These are phyloP conservation scores for Pseudocercospora fijiensis DNA, from an alignment of 2,329 filamentous ascomycete genomes.

Conservation along the genomic window DNA sequence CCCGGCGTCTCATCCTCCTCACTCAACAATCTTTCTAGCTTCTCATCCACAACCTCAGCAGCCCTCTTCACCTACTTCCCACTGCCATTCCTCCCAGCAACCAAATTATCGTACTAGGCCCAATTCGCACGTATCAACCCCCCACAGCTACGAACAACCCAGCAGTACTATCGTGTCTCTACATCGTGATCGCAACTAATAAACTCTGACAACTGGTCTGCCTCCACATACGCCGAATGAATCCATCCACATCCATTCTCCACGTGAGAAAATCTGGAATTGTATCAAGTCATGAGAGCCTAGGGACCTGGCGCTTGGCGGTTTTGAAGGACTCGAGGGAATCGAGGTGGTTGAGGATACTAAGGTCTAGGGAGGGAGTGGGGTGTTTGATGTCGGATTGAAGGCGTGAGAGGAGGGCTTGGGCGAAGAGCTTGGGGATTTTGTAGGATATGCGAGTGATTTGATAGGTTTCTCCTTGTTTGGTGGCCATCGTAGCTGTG, in stretches of 20 bases:
- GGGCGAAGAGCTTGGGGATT: conserved; percentile 16
- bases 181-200: conserved; percentile 21
- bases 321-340: conserved; percentile 19
- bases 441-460: conserved; percentile 20
- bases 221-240: conserved; percentile 19
- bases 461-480: conserved; percentile 10
- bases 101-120: conserved; percentile 23
- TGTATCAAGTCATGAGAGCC: conserved; percentile 24
- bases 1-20: background rate
- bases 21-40: conserved; percentile 17
- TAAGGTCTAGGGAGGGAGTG: conserved; percentile 6
- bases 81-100: conserved; percentile 19
- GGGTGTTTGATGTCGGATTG: conserved; percentile 22
- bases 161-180: conserved; percentile 22
- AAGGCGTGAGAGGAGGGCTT: conserved; percentile 20
- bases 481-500: conserved; percentile 11
- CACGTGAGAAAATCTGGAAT: conserved; percentile 19
- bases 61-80: conserved; percentile 15
- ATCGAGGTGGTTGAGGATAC: conserved; percentile 21
- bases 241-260: conserved; percentile 21
- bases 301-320: conserved; percentile 14
- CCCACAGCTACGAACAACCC: conserved; percentile 24
- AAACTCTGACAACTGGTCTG: conserved; percentile 16
- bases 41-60: conserved; percentile 19
- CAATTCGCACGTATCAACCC: conserved; percentile 20